Conservation (phyloP, 306 rosid genomes). For the Ormosia emarginata region DNA sequence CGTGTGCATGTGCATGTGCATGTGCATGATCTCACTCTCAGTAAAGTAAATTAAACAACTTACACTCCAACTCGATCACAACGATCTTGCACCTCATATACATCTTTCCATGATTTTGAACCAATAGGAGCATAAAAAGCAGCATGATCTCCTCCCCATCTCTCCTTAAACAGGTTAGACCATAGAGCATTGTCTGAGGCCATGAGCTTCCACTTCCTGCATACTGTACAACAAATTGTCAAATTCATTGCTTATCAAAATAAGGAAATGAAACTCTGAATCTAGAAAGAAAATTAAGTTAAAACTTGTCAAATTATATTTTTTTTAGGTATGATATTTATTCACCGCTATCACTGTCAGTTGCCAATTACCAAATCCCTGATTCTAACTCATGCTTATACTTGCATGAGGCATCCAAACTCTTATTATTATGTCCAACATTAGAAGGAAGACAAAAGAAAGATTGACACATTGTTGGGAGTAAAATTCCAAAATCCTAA, state of each 20-base stretch:
- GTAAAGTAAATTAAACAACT: slow-evolving; percentile 28
- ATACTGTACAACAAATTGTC: slow-evolving; percentile 38
- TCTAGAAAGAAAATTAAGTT: neutral
- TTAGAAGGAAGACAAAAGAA: neutral
- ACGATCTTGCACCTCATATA: slow-evolving; percentile 65
- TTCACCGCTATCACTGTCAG: neutral
- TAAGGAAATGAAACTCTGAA: neutral
- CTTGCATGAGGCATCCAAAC: neutral
- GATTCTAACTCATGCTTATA: neutral
- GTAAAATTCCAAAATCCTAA: neutral
- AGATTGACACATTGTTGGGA: too few species aligned
- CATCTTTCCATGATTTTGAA: slow-evolving; percentile 64
- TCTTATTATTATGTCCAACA: neutral
- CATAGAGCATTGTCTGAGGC: slow-evolving; percentile 55
- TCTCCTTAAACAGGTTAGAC: slow-evolving; percentile 65
- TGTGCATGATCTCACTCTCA: neutral
- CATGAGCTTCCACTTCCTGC: slow-evolving; percentile 68
- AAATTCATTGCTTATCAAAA: neutral
- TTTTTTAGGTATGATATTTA: neutral
- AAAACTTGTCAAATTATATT: neutral
- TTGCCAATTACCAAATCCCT: neutral
- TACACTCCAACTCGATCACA: slow-evolving; percentile 71
- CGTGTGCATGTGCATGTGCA: neutral
- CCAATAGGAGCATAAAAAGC: slow-evolving; percentile 46
- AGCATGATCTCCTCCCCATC: slow-evolving; percentile 73